Evolutionary conservation across 2,329 filamentous ascomycete genomes (phyloP), one percentile per base, ranked within the genome.

Genomic region (Pyrenophora seminiperda): DNA sequence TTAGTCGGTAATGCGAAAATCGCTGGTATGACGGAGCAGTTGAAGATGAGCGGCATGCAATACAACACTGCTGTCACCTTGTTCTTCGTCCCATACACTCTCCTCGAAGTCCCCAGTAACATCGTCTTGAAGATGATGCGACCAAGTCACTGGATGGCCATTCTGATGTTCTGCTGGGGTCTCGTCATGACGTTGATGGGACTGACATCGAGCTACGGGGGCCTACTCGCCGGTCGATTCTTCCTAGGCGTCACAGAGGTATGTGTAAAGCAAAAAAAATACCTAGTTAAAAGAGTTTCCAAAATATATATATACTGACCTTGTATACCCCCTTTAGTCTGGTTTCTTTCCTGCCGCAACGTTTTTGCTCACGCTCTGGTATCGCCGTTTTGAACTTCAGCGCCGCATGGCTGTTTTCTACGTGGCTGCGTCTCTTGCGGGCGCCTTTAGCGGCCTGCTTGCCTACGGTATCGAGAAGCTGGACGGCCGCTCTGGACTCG

Each of bases 341-440:
- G 86, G 85, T 0, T 74, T 89, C 45, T 75, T 88, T 3, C 86
- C 86, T 0, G 86, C 85, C 15, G 87, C 88, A 61, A 81, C 82
- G 0, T 71, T 71, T 41, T 46, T 71, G 10, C 52, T 73, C 7
- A 72, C 69, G 3, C 46, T 70, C 6, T 73, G 70, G 70, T 73
- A 73, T 39, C 62, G 62, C 2, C 63, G 70, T 9, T 68, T 65
- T 37, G 70, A 73, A 58, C 45, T 71, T 3, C 68, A 71, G 41
- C 63, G 65, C 10, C 65, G 70, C 4, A 67, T 72, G 66, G 68
- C 70, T 5, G 62, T 72, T 9, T 71, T 72, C 49, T 72, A 72
- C 42, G 50, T 68, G 19, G 65, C 68, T 18, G 68, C 68, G 1
- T 66, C 68, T 3, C 53, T 71, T 6, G 64, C 68, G 0, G 70